Evolutionary conservation across 345 rosid species (phyloP).

Genomic region (Eucalyptus regnans): DNA sequence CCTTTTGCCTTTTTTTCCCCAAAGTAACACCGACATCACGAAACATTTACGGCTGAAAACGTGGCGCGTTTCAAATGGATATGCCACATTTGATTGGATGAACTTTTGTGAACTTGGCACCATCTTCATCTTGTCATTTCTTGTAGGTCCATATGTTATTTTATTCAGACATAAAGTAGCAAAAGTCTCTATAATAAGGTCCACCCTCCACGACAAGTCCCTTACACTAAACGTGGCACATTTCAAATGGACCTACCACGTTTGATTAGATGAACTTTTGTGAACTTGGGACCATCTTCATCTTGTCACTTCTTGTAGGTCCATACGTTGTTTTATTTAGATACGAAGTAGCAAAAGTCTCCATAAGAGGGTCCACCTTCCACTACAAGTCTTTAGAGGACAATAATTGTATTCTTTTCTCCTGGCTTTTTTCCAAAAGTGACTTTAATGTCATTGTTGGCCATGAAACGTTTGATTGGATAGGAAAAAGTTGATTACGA

Average conservation of each 20-base stretch:
- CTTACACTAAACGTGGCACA: fast-evolving
- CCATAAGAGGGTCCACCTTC: neutral
- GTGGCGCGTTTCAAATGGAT: neutral
- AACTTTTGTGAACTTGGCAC: neutral
- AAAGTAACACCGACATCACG: too few species aligned
- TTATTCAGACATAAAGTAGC: neutral
- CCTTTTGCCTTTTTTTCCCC: too few species aligned
- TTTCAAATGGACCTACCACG: neutral
- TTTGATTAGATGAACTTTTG: neutral
- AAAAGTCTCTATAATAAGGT: neutral
- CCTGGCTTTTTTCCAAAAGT: neutral
- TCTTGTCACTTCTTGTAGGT: neutral
- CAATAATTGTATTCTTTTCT: neutral
- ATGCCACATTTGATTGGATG: neutral
- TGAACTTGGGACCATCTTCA: neutral
- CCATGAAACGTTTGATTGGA: neutral
- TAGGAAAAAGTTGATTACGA: neutral
- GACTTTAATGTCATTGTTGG: neutral
- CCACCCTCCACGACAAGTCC: neutral
- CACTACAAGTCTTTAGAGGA: neutral
- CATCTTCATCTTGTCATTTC: neutral
- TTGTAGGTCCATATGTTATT: neutral
- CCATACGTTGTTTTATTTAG: too few species aligned
- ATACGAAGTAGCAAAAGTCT: neutral
- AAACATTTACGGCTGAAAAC: too few species aligned